Conservation (phyloP, 192 early-diverging fungal species). For the Phycomyces blakesleeanus region DNA sequence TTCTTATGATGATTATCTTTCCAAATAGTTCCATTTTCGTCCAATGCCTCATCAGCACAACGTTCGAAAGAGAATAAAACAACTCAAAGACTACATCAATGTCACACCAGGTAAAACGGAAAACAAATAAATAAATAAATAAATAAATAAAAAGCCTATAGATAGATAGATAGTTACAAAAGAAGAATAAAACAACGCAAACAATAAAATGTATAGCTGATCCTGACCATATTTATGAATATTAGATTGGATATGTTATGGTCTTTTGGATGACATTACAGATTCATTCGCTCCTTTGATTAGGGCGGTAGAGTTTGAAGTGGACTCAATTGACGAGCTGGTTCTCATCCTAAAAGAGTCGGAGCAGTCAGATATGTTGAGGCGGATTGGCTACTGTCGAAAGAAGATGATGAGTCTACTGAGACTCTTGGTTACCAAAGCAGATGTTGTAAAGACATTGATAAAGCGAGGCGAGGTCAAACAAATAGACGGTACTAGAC, state of each 20-base stretch:
- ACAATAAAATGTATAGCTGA: neutral
- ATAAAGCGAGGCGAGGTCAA: slow-evolving; percentile 59
- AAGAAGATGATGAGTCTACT: slow-evolving; percentile 70
- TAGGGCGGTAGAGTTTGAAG: slow-evolving; percentile 87
- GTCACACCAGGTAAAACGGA: slow-evolving; percentile 64
- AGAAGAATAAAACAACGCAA: neutral
- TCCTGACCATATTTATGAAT: neutral
- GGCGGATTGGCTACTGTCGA: slow-evolving; percentile 70
- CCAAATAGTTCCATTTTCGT: slow-evolving; percentile 76
- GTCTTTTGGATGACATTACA: slow-evolving; percentile 92
- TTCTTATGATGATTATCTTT: neutral
- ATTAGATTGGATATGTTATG: slow-evolving; percentile 95
- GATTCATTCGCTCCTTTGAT: slow-evolving; percentile 90
- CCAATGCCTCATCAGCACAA: slow-evolving; percentile 79
- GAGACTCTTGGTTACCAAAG: slow-evolving; percentile 65
- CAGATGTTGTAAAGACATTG: slow-evolving; percentile 72
- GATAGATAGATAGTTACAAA: no score
- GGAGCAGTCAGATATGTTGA: slow-evolving; percentile 80
- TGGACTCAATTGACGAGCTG: slow-evolving; percentile 94
- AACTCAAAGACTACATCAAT: slow-evolving; percentile 79
- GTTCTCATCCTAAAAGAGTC: slow-evolving; percentile 89
- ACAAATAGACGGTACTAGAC: slow-evolving; percentile 16
- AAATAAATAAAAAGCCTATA: no score
- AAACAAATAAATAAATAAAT: no score
- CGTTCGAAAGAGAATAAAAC: slow-evolving; percentile 80